Base-by-base conservation (phyloP, 345 rosid species). In the Arabidopsis thaliana region DNA sequence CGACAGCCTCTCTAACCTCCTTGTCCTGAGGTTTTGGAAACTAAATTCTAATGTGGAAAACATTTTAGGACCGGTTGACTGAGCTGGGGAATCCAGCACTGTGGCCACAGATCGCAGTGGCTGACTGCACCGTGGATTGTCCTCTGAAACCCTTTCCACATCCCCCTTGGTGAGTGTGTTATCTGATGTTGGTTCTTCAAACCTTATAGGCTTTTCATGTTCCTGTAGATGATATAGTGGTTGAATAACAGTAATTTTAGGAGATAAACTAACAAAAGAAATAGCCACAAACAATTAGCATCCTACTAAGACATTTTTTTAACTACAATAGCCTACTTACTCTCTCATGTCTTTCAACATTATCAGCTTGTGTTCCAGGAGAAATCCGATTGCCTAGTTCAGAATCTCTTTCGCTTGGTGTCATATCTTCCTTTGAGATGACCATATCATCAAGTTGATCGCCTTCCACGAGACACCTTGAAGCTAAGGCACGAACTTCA, bases 1-100 rank as follows among this genome's bases (percentile, higher is more conserved):
- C 38, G 84, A 85, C 75, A 83, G 78, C 83, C 89, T 90, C 80
- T 80, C 87, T 76, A 77, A 81, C 81, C 98, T 88, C 78, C 85
- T 84, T 68, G 76, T 58, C 82, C 40, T 79, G 41, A 95, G 84
- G 65, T 90, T 90, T 77, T 88, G 81, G 71, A 87, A 84, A 80
- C 84, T 84, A 85, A 95, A 95, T 56, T 90, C 84, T 79, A 89
- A 77, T 56, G 85, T 86, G 67, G 89, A 80, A 79, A 82, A 85
- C 65, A 80, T 81, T 71, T 85, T 83, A 71, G 86, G 87, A 69
- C 81, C 79, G 45, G 91, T 77, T 42, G 82, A 79, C 64, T 76
- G 79, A 69, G 73, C 12, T 69, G 86, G 83, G 74, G 84, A 74
- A 84, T 85, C 93, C 59, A 83, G 40, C 11, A 68, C 53, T 46